phyloP scores from a whole-genome alignment of 331 rosid species.

The Quercus tomentella region DNA sequence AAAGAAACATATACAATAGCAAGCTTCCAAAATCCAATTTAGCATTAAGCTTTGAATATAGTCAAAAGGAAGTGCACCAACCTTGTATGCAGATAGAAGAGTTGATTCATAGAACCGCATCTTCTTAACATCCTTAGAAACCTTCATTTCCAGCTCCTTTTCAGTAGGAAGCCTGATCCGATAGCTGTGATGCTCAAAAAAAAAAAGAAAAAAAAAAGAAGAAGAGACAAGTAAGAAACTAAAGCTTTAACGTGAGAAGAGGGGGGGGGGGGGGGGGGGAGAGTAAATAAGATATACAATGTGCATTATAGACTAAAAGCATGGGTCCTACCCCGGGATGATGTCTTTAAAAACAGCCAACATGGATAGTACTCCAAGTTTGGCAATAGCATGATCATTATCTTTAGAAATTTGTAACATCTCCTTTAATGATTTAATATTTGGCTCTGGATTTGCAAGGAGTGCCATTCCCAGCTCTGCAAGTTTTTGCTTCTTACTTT shows the following conservation, averaged over 20 bases:
- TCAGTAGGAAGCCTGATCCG: conserved; percentile 95
- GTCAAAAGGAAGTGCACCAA: conserved; percentile 22
- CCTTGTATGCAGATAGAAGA: conserved; percentile 90
- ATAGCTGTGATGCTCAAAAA: conserved; percentile 57
- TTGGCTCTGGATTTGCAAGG: conserved; percentile 81
- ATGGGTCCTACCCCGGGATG: conserved; percentile 72
- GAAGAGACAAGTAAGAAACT: neutral
- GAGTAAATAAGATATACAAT: conserved; percentile 5
- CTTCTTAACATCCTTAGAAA: conserved; percentile 83
- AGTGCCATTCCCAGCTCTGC: conserved; percentile 89
- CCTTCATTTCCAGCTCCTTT: conserved; percentile 94
- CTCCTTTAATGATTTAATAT: conserved; percentile 77
- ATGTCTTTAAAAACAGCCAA: conserved; percentile 90
- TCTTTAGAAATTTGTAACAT: conserved; percentile 70
- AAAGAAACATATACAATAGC: too few species aligned
- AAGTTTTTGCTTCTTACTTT: conserved; percentile 77
- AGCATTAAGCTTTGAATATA: neutral
- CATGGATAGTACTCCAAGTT: conserved; percentile 89
- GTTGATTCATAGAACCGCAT: conserved; percentile 88
- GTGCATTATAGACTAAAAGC: neutral
- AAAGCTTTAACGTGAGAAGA: neutral
- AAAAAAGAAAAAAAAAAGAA: neutral
- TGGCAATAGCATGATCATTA: conserved; percentile 54
- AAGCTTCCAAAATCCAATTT: neutral
- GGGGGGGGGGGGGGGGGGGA: neutral